Evolutionary conservation across 768 basidiomycete species (phyloP), one percentile per base, ranked within the genome.

Genomic region (Chalciporus chontae): DNA sequence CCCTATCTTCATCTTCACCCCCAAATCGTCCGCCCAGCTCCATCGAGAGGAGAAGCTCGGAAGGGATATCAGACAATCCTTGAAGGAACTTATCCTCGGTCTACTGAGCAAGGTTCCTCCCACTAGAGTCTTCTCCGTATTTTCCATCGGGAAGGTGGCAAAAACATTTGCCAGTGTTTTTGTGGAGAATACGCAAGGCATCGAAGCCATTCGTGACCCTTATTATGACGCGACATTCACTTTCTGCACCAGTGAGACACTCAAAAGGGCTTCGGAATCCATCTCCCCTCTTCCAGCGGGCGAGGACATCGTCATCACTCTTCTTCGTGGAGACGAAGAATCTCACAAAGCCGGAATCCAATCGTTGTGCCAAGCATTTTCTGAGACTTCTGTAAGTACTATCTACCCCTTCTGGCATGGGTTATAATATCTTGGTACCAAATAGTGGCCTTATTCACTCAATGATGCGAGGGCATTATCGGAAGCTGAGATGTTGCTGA

Each of bases 181-280:
- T 18, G 37, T 56, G 83, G 85, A 67, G 69, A 21, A 46, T 55
- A 8, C 51, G 1, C 19, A 51, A 29, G 51, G 40, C 19, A 52
- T 59, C 17, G 29, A 81, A 21, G 50, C 55, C 3, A 40, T 60
- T 27, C 62, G 71, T 34, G 29, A 49, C 0, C 77, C 78, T 0
- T 89, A 87, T 59, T 89, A 90, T 52, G 74, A 75, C 21, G 81
- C 87, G 0, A 77, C 69, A 40, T 72, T 84, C 45, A 70, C 77
- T 18, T 77, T 73, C 55, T 83, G 83, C 65, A 84, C 83, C 3
- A 56, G 39, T 7, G 31, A 62, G 14, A 77, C 79, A 1, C 57
- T 83, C 46, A 56, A 56, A 5, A 55, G 56, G 7, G 51, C 57
- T 2, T 50, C 51, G 0, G 11, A 0, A 6, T 14, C 46, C 4